Percentiles rank a stretch among this genome's conserved stretches.
These are phyloP conservation scores for Botryosphaeria agaves DNA, from an alignment of 2,329 filamentous ascomycete species.

Conservation along the genomic window DNA sequence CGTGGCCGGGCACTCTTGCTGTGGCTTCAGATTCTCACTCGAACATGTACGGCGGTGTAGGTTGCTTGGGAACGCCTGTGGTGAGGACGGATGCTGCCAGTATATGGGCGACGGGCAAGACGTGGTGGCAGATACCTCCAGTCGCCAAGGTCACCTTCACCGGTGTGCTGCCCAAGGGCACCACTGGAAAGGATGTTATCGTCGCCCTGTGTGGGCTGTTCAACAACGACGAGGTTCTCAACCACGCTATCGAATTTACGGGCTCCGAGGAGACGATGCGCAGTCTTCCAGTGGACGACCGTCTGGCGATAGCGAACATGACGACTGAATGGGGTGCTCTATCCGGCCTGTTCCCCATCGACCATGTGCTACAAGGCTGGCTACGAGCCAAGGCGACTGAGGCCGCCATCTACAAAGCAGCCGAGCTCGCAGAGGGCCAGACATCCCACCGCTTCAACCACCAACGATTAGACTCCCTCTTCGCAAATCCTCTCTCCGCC, in stretches of 20 bases:
- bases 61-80: constrained; percentile 59
- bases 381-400: constrained; percentile 56
- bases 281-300: constrained; percentile 53
- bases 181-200: constrained; percentile 89
- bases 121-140: constrained; percentile 81
- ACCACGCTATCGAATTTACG: constrained; percentile 78
- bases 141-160: constrained; percentile 65
- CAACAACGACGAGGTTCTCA: constrained; percentile 73
- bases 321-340: constrained; percentile 67
- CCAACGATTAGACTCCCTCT: constrained; percentile 52
- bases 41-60: constrained; percentile 72
- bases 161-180: constrained; percentile 57
- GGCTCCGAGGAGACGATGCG: constrained; percentile 62
- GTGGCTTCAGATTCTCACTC: constrained; percentile 67
- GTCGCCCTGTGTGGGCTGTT: constrained; percentile 76
- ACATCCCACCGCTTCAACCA: constrained; percentile 51
- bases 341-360: constrained; percentile 64
- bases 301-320: constrained; percentile 67
- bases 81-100: constrained; percentile 76
- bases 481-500: constrained; percentile 46
- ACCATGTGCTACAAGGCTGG: constrained; percentile 55
- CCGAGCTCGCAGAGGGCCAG: constrained; percentile 26
- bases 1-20: constrained; percentile 68
- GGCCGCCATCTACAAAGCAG: constrained; percentile 40
- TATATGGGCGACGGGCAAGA: constrained; percentile 69